Evolutionary conservation across 805 yeast species (phyloP).

Genomic region (Candida maris): DNA sequence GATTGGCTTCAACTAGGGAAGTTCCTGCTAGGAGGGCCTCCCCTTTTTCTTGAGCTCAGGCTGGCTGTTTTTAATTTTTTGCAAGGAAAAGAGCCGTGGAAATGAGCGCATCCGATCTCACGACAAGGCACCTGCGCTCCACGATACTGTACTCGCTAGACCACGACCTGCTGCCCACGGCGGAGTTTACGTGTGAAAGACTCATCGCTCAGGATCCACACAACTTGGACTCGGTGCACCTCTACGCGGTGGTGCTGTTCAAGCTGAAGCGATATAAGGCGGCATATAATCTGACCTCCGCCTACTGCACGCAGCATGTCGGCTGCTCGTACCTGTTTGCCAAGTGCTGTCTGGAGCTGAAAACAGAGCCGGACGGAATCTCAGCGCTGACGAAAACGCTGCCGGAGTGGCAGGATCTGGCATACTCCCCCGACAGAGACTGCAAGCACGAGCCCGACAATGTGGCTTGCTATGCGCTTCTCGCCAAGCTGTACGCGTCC

Average conservation of each 20-base stretch:
- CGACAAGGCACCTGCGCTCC: slow-evolving; percentile 44
- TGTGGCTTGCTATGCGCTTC: slow-evolving; percentile 61
- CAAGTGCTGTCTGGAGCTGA: slow-evolving; percentile 55
- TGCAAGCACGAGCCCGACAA: slow-evolving; percentile 50
- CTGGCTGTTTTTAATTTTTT: too few species aligned
- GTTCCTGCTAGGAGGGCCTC: too few species aligned
- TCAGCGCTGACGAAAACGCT: slow-evolving; percentile 41
- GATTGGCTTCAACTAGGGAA: too few species aligned
- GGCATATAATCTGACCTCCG: slow-evolving; percentile 50
- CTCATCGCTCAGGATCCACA: slow-evolving; percentile 59
- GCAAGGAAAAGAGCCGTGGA: too few species aligned
- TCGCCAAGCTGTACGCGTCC: slow-evolving; percentile 64
- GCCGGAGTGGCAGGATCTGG: slow-evolving; percentile 33
- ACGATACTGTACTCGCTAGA: slow-evolving; percentile 69
- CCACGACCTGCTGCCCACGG: slow-evolving; percentile 63
- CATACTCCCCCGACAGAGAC: slow-evolving; percentile 4
- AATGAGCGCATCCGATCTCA: slow-evolving; percentile 22
- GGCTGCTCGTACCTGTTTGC: slow-evolving; percentile 80
- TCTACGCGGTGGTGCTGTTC: slow-evolving; percentile 65
- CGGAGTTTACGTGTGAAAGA: slow-evolving; percentile 84
- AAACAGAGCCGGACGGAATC: slow-evolving; percentile 59
- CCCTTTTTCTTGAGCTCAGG: too few species aligned
- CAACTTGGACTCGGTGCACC: slow-evolving; percentile 58
- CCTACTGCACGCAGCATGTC: slow-evolving; percentile 44
- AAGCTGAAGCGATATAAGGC: slow-evolving; percentile 58